These are phyloP conservation scores for Yamadazyma atmosphaerica DNA, from an alignment of 1,139 yeast species.

Conservation along the genomic window DNA sequence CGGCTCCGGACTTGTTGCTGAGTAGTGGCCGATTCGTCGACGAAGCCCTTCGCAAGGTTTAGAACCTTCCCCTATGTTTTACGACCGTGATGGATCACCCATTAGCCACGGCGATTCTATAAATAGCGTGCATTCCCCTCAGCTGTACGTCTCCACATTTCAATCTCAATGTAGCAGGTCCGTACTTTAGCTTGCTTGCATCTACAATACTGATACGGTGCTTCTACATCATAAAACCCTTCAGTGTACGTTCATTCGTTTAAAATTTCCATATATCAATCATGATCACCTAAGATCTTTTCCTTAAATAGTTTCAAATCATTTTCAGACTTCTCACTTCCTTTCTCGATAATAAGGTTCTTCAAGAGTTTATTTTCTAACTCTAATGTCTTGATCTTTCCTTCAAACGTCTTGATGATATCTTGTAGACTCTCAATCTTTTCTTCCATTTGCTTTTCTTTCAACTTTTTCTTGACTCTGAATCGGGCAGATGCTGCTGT, in stretches of 20 bases:
- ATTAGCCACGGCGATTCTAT: not conserved
- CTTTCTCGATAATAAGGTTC: slow-evolving; percentile 59
- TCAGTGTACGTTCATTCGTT: not conserved
- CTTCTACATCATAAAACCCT: not conserved
- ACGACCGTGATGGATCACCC: too few species aligned
- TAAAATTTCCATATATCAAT: not conserved
- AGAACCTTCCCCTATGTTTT: too few species aligned
- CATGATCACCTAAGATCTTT: slow-evolving; percentile 20
- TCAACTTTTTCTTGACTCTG: slow-evolving; percentile 59
- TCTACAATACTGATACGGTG: not conserved
- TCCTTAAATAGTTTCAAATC: slow-evolving; percentile 40
- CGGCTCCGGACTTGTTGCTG: too few species aligned
- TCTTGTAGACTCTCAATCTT: slow-evolving; percentile 46
- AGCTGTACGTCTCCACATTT: not conserved
- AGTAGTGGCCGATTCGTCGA: too few species aligned
- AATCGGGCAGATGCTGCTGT: slow-evolving; percentile 67
- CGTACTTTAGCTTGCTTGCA: too few species aligned
- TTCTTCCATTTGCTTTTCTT: slow-evolving; percentile 59
- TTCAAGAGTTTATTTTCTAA: slow-evolving; percentile 78
- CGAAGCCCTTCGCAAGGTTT: too few species aligned
- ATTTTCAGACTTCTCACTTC: slow-evolving; percentile 42
- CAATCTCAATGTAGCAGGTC: too few species aligned
- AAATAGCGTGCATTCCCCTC: not conserved
- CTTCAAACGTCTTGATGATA: slow-evolving; percentile 38
- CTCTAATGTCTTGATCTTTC: slow-evolving; percentile 53